phyloP scores from a whole-genome alignment of 257 asterid species.

The Capsicum rhomboideum region DNA sequence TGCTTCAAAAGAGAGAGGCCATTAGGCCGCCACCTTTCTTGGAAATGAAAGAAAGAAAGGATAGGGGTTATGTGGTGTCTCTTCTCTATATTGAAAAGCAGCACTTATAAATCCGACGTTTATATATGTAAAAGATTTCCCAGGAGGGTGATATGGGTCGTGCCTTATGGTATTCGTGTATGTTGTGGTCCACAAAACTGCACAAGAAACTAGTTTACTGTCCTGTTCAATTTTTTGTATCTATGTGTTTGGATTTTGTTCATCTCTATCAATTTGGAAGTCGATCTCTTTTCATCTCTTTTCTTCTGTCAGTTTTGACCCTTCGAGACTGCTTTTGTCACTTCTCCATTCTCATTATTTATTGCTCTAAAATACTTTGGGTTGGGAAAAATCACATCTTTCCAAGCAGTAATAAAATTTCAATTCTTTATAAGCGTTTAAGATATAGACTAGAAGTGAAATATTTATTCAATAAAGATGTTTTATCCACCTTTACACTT shows the following conservation, averaged over 20 bases:
- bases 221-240: not conserved
- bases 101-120: not conserved
- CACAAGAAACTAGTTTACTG: not conserved
- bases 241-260: not conserved
- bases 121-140: not conserved
- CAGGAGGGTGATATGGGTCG: not conserved
- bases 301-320: conserved; percentile 3
- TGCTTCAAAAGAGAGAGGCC: conserved; percentile 17
- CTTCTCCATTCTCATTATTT: not conserved
- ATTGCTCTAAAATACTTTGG: not conserved
- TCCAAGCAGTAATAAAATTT: not conserved
- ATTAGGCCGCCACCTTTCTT: conserved; percentile 18
- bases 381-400: not conserved
- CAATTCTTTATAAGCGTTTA: not conserved
- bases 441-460: not conserved
- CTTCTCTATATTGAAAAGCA: not conserved
- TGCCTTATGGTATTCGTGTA: not conserved
- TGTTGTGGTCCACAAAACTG: conserved; percentile 12
- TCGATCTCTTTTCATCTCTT: conserved; percentile 4
- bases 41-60: conserved; percentile 28
- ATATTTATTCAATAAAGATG: not conserved
- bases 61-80: not conserved
- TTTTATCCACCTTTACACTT: too few species aligned
- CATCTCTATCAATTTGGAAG: not conserved
- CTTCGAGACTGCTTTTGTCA: not conserved